Evolutionary conservation across 257 asterid species (phyloP), one percentile per base, ranked within the genome.

Genomic region (Nicotiana knightiana): DNA sequence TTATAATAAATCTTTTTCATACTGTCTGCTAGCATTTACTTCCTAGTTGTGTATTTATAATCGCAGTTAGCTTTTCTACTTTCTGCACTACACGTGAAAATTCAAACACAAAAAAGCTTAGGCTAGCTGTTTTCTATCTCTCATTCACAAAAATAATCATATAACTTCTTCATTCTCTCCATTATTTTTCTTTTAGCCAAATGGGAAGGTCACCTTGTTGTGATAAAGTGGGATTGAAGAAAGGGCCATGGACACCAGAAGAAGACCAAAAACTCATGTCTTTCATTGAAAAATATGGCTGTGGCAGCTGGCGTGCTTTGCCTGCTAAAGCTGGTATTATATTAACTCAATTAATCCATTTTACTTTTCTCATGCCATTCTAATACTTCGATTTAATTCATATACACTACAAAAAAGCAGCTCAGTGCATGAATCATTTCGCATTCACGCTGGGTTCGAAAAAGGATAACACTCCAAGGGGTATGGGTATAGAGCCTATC

Each of bases 121-220:
- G 35, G 3, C 35, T 21, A 21, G 24, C 24, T 32, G 35, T 32
- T 32, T 3, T 32, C 4, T 32, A 32, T 3, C 35, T 32, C 5
- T 32, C 35, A 32, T 32, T 32, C 35, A 32, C 35, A 53, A 53
- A 48, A 13, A 12, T 53, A 53, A 53, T 53, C 57, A 43, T 8
- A 43, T 53, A 37, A 35, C 3, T 33, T 66, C 6, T 30, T 67
- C 8, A 0, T n/a, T 39, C 37, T 46, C 58, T 43, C 46, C 37
- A 7, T 71, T 55, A 21, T 16, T 55, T 12, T 35, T 35, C 59
- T 4, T 54, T 55, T 46, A 46, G 35, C 0, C 77, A 12, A 26
- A 73, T 73, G 79, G 79, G 79, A 73, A 73, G 79, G n/a, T 46
- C 79, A 73, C 79, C 79, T 21, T 73, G 79, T 48, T 73, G 79